phyloP scores from a whole-genome alignment of 495 filamentous ascomycete species.

The Aspergillus egyptiacus region DNA sequence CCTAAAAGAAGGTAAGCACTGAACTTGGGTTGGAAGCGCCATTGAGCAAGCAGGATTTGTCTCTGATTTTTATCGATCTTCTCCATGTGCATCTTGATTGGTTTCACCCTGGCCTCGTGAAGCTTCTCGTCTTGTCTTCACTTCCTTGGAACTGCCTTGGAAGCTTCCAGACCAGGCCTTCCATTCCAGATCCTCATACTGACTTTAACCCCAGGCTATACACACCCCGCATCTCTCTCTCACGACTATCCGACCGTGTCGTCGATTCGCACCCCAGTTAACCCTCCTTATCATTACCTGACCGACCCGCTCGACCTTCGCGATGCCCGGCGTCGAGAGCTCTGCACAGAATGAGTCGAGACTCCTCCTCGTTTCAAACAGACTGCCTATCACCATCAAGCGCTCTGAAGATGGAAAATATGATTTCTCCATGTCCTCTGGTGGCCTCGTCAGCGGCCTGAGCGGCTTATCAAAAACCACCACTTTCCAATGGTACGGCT shows the following conservation, averaged over 20 bases:
- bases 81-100: constrained; percentile 1
- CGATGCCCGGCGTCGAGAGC: constrained; percentile 34
- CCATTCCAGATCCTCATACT: too few species aligned
- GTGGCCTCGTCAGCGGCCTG: constrained; percentile 85
- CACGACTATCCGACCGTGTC: not conserved
- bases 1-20: constrained; percentile 2
- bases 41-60: not conserved
- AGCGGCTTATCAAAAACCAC: constrained; percentile 86
- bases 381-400: constrained; percentile 92
- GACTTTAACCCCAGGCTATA: too few species aligned
- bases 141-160: too few species aligned
- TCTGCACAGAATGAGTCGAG: constrained; percentile 32
- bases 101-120: too few species aligned
- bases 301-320: constrained; percentile 1
- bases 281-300: not conserved
- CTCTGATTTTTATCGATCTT: not conserved
- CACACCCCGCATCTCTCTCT: too few species aligned
- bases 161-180: too few species aligned
- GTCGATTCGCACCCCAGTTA: not conserved
- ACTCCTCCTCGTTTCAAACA: constrained; percentile 85
- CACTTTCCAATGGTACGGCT: constrained; percentile 96
- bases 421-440: constrained; percentile 89
- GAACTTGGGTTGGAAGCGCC: too few species aligned
- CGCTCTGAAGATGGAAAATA: constrained; percentile 77
- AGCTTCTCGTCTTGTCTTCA: too few species aligned